Evolutionary conservation across 495 filamentous ascomycete species (phyloP), one percentile per base, ranked within the genome.

Genomic region (Niebla homalea): DNA sequence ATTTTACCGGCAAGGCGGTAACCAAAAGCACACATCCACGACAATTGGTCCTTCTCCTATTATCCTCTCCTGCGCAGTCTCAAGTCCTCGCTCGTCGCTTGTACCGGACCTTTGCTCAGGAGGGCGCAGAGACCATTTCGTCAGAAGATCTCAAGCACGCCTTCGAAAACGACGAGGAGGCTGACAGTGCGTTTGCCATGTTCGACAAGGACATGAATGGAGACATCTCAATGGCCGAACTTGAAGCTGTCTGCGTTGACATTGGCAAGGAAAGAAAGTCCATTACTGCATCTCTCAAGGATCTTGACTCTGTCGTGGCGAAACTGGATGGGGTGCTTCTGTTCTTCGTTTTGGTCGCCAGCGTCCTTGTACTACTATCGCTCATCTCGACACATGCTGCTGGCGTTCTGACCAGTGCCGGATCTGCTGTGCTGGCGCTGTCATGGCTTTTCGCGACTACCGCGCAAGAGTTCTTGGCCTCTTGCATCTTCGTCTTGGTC

Each of bases 161-260:
- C 2, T 96, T 95, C 56, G 76, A 83, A n/a, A 84, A 79, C 36
- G 71, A 79, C 48, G 89, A 95, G 19, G 89, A 96, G 57, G 87
- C 89, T 2, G 87, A 96, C 48, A 84, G 87, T 2, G 89, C 89
- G 12, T 98, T 98, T 53, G 70, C 71, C 48, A 89, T 95, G 75
- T 96, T 96, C 49, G 90, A 98, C 65, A 89, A 89, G 53, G 92
- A 98, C 58, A 77, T 98, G 67, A 97, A 97, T 54, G 92, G 92
- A 15, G 89, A 96, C 62, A 92, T 97, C 39, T 92, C 86, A 6
- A 93, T 94, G 81, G 87, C 93, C 49, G 90, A 96, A 64, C 73
- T 97, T 15, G 90, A 96, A 60, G 78, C 87, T 21, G 87, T 90
- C 7, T 94, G 89, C 64, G 89, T 90, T 19, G 90, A 97, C 60